These are phyloP conservation scores for Epichloe elymi DNA, from an alignment of 2,329 filamentous ascomycete species.

Conservation along the genomic window DNA sequence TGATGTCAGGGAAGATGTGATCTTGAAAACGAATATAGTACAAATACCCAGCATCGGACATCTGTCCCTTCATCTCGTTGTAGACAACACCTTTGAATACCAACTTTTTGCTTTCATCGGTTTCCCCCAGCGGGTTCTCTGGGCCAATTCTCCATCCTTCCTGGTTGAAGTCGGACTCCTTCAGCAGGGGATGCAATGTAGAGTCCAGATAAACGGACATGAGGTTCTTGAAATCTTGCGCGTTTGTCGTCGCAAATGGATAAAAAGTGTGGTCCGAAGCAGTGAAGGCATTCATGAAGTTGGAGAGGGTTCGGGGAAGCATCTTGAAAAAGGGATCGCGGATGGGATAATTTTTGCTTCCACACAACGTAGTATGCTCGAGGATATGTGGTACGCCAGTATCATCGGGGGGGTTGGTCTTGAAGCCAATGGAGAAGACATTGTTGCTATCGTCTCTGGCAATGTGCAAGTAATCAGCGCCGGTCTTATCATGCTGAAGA, in stretches of 20 bases:
- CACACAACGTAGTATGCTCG: conserved; percentile 93
- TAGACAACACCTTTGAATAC: conserved; percentile 98
- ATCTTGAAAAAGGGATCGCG: conserved; percentile 99
- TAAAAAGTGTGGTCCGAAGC: conserved; percentile 95
- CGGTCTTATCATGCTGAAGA: conserved; percentile 86
- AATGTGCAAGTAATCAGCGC: conserved; percentile 90
- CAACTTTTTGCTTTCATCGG: conserved; percentile 49
- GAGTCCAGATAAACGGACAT: conserved; percentile 95
- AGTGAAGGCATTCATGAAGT: conserved; percentile 99
- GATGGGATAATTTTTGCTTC: conserved; percentile 95
- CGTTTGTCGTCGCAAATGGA: conserved; percentile 93
- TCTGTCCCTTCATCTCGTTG: conserved; percentile 99
- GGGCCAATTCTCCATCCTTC: conserved; percentile 95
- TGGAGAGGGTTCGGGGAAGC: conserved; percentile 96
- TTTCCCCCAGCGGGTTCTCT: conserved; percentile 62
- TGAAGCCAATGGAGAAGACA: conserved; percentile 98
- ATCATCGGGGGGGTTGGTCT: conserved; percentile 94
- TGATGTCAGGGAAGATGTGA: conserved; percentile 82
- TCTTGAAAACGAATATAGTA: conserved; percentile 95
- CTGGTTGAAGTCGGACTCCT: conserved; percentile 84
- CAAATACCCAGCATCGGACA: conserved; percentile 92
- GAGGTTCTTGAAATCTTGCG: conserved; percentile 88
- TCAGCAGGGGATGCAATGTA: conserved; percentile 78
- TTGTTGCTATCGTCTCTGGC: conserved; percentile 95
- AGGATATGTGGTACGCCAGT: conserved; percentile 94